These are phyloP conservation scores for Ampelomyces quisqualis DNA, from an alignment of 2,329 filamentous ascomycete species.

Conservation along the genomic window DNA sequence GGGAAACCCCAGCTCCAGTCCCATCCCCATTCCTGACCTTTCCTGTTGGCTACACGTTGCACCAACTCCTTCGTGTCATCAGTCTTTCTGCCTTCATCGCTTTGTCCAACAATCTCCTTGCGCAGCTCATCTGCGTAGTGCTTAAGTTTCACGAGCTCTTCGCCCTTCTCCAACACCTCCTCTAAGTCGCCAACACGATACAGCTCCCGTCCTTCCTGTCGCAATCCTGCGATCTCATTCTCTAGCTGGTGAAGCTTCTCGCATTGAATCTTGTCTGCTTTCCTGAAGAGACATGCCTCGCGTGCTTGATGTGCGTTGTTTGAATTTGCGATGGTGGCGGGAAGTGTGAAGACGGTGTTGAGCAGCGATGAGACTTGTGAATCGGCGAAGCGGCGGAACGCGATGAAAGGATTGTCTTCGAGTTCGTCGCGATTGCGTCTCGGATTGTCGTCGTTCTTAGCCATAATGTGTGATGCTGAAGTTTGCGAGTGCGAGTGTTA, in stretches of 20 bases:
- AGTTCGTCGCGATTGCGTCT: constrained; percentile 16
- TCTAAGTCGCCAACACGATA: constrained; percentile 32
- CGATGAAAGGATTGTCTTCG: constrained; percentile 57
- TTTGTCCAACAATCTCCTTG: constrained; percentile 23
- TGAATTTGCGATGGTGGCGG: constrained; percentile 34
- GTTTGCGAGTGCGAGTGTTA: constrained; percentile 5
- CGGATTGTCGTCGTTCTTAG: constrained; percentile 19
- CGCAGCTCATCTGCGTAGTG: constrained; percentile 28
- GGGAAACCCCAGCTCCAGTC: constrained; percentile 41
- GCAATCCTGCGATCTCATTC: constrained; percentile 19
- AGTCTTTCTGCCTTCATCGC: constrained; percentile 1
- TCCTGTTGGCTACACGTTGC: constrained; percentile 32
- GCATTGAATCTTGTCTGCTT: constrained; percentile 31
- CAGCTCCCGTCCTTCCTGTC: constrained; percentile 27
- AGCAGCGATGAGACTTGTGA: constrained; percentile 58
- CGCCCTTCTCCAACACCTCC: constrained; percentile 33
- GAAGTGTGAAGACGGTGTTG: constrained; percentile 52
- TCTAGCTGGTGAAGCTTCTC: constrained; percentile 29
- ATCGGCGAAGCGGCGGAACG: constrained; percentile 63
- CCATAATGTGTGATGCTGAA: constrained; percentile 20
- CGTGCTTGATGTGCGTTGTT: constrained; percentile 33
- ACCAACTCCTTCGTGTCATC: constrained; percentile 21
- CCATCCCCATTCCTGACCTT: constrained; percentile 39
- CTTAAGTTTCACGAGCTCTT: constrained; percentile 33
- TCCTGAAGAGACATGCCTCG: constrained; percentile 37